These are phyloP conservation scores for Pleurotus ostreatus DNA, from an alignment of 768 basidiomycete species.

Conservation along the genomic window DNA sequence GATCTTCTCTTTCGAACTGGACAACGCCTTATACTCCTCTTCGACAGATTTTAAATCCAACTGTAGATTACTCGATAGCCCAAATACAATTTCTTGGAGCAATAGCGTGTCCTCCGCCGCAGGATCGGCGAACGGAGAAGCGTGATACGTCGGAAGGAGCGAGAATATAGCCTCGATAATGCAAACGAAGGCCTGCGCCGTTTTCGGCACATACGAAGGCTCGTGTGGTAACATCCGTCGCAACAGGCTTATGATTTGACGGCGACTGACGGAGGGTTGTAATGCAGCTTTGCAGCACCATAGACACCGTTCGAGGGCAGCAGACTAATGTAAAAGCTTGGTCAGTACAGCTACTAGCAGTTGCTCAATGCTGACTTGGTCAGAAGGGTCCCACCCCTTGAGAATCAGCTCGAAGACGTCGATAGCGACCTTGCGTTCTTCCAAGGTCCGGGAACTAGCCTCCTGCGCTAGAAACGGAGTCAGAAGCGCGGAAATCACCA, in stretches of 20 bases:
- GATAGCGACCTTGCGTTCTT: conserved; percentile 52
- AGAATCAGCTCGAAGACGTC: conserved; percentile 59
- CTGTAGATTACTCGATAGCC: conserved; percentile 43
- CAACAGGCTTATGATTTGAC: conserved; percentile 40
- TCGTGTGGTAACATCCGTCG: conserved; percentile 43
- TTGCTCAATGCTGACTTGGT: conserved; percentile 41
- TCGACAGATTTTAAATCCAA: conserved; percentile 43
- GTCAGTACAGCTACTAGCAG: neutral
- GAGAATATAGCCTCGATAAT: conserved; percentile 49
- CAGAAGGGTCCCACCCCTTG: conserved; percentile 52
- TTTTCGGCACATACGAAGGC: conserved; percentile 34
- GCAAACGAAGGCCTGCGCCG: conserved; percentile 44
- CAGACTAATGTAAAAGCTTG: conserved; percentile 22
- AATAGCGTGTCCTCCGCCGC: conserved; percentile 28
- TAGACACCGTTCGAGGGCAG: conserved; percentile 53
- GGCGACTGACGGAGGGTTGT: conserved; percentile 39
- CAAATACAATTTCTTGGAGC: conserved; percentile 38
- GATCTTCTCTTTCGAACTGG: conserved; percentile 35
- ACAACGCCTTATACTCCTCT: conserved; percentile 43
- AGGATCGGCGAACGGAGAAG: conserved; percentile 15
- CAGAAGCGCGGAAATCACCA: conserved; percentile 56
- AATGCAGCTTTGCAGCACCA: conserved; percentile 71
- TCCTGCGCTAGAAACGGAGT: conserved; percentile 46
- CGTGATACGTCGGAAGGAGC: conserved; percentile 39
- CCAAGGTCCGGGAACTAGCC: conserved; percentile 31